Evolutionary conservation across 371 early-diverging fungal genomes (phyloP).

Genomic region (Mortierella sp.): DNA sequence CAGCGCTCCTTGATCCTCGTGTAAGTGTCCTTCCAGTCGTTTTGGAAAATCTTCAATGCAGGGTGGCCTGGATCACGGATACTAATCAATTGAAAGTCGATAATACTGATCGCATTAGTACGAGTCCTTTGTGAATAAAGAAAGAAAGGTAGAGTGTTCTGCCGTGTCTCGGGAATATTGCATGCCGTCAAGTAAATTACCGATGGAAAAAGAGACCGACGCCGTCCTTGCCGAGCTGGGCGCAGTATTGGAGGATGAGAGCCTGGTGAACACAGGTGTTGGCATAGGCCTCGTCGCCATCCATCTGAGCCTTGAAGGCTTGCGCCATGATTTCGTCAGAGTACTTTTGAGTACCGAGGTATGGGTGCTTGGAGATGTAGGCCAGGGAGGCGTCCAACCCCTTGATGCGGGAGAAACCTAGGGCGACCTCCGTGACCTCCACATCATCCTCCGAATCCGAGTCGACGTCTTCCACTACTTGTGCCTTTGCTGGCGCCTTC

Average conservation of each 20-base stretch:
- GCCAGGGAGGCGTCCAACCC: slow-evolving; percentile 77
- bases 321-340: slow-evolving; percentile 90
- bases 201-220: slow-evolving; percentile 87
- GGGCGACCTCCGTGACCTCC: slow-evolving; percentile 71
- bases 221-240: slow-evolving; percentile 87
- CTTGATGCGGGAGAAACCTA: slow-evolving; percentile 72
- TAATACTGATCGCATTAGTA: background rate
- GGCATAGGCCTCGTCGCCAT: slow-evolving; percentile 76
- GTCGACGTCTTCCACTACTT: slow-evolving; percentile 55
- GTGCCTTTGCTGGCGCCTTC: slow-evolving; percentile 1
- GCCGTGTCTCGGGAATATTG: background rate
- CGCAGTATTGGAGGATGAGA: slow-evolving; percentile 86
- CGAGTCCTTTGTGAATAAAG: background rate
- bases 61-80: slow-evolving; percentile 40
- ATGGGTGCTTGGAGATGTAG: slow-evolving; percentile 77
- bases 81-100: slow-evolving; percentile 1
- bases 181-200: slow-evolving; percentile 52
- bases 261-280: slow-evolving; percentile 86
- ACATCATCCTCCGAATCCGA: slow-evolving; percentile 72
- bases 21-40: slow-evolving; percentile 88
- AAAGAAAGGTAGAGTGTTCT: background rate
- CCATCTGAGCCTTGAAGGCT: slow-evolving; percentile 86
- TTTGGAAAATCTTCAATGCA: slow-evolving; percentile 77
- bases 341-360: slow-evolving; percentile 76
- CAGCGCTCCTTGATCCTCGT: slow-evolving; percentile 84